Evolutionary conservation across 176 grass and related monocot species (phyloP).

Genomic region (Musa troglodytarum): DNA sequence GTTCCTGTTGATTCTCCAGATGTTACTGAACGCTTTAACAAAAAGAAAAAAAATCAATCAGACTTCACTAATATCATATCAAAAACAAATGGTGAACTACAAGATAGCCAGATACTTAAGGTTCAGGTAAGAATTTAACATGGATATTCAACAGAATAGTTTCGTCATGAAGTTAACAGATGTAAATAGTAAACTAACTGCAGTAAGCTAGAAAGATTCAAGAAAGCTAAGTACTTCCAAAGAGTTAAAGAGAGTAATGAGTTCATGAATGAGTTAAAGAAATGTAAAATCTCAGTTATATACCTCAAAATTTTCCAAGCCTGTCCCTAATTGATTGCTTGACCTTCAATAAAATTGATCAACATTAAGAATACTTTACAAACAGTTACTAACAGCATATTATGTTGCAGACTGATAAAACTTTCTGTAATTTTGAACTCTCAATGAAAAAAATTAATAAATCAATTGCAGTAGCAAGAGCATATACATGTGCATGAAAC

Average conservation of each 20-base stretch:
- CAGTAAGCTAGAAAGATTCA: too few species aligned
- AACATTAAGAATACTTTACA: constrained; percentile 2
- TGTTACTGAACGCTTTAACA: constrained; percentile 37
- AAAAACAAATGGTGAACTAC: too few species aligned
- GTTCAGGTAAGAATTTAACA: too few species aligned
- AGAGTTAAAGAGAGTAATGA: background rate
- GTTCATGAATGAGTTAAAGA: background rate
- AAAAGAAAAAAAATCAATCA: constrained; percentile 1
- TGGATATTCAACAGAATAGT: too few species aligned
- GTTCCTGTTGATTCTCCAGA: constrained; percentile 32
- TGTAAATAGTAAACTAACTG: too few species aligned
- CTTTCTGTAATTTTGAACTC: too few species aligned
- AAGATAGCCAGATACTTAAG: too few species aligned
- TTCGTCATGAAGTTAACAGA: too few species aligned
- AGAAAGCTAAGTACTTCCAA: background rate
- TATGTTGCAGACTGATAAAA: too few species aligned
- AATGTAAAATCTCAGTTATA: background rate
- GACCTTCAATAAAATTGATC: constrained; percentile 12
- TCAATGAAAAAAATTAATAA: background rate
- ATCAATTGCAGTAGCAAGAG: background rate
- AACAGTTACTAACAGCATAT: background rate
- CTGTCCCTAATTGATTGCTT: background rate
- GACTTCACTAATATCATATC: background rate
- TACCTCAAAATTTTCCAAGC: constrained; percentile 13
- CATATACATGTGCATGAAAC: background rate